Evolutionary conservation across 352 stramenopile species (phyloP), one percentile per base, ranked within the genome.

Genomic region (Globisporangium barbulae): DNA sequence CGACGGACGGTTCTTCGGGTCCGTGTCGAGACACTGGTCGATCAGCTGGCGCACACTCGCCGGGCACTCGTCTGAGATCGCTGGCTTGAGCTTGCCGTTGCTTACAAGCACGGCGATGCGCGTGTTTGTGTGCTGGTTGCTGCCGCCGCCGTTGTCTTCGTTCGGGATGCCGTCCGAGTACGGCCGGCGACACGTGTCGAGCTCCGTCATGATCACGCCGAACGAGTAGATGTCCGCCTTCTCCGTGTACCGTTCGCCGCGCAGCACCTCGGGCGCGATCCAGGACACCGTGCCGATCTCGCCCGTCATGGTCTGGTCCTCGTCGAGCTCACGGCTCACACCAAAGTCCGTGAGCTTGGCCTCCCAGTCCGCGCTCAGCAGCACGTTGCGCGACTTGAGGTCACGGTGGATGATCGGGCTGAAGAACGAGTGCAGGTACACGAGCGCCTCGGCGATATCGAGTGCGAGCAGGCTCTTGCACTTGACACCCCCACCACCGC

Each of bases 381-480:
- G 69, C 64, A 94, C 80, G 65, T 94, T 94, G 42, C 83, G 82
- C 15, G 83, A 92, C 72, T 94, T 94, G 67, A 94, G 74, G 65
- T 92, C 83, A 22, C 85, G 83, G 67, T 94, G 85, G 65, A 96
- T 92, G 63, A 96, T 81, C 67, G 78, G 75, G 22, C 53, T 61
- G 33, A 61, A 44, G 72, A 88, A 85, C 57, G 77, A 88, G 63
- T 82, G 74, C n/a, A 82, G 30, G 52, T 79, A 82, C 47, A 79
- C 69, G 42, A 82, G 69, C 41, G 71, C 74, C 28, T 80, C 70
- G 9, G 65, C 72, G 22, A 83, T 61, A 31, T 80, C 72, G 17
- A 77, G 65, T 4, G 78, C 74, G 3, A 85, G 47, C 35, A 73
- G 53, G 17, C 72, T 56, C 61, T 90, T 90, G 59, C 54, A 68